Conservation (phyloP, 257 asterid genomes). For the Verbena officinalis region DNA sequence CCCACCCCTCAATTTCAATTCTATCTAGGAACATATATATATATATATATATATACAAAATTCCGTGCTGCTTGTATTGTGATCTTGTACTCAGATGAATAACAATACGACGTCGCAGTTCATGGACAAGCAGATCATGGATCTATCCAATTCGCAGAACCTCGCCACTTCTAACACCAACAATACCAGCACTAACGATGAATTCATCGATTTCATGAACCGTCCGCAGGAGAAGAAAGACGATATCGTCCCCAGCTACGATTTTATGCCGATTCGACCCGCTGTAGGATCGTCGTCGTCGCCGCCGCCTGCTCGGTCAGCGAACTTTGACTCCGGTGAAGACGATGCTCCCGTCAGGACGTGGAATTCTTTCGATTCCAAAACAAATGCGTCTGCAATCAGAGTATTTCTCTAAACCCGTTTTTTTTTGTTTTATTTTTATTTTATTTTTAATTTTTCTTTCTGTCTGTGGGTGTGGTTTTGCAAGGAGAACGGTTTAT, state of each 20-base stretch:
- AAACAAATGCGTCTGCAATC: slow-evolving; percentile 45
- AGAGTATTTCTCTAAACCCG: slow-evolving; percentile 49
- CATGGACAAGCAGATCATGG: slow-evolving; percentile 99
- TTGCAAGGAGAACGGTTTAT: background rate
- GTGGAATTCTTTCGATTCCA: slow-evolving; percentile 79
- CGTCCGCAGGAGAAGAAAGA: slow-evolving; percentile 60
- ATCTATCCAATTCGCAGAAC: slow-evolving; percentile 76
- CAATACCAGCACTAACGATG: slow-evolving; percentile 35
- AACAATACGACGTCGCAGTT: slow-evolving; percentile 56
- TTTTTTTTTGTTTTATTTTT: background rate
- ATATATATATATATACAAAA: background rate
- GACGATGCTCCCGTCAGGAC: slow-evolving; percentile 47
- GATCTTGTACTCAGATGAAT: slow-evolving; percentile 62
- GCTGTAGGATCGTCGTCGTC: slow-evolving; percentile 48
- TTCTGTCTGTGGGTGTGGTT: background rate
- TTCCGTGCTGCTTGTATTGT: background rate
- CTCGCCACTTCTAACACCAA: slow-evolving; percentile 24
- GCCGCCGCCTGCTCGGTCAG: slow-evolving; percentile 32
- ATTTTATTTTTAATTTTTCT: background rate
- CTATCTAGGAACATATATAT: background rate
- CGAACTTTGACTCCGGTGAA: slow-evolving; percentile 52
- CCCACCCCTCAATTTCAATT: background rate
- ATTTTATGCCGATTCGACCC: slow-evolving; percentile 85
- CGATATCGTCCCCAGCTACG: slow-evolving; percentile 76
- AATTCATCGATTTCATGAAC: slow-evolving; percentile 79